phyloP scores from a whole-genome alignment of 306 rosid species.

The Ormosia semicastrata region DNA sequence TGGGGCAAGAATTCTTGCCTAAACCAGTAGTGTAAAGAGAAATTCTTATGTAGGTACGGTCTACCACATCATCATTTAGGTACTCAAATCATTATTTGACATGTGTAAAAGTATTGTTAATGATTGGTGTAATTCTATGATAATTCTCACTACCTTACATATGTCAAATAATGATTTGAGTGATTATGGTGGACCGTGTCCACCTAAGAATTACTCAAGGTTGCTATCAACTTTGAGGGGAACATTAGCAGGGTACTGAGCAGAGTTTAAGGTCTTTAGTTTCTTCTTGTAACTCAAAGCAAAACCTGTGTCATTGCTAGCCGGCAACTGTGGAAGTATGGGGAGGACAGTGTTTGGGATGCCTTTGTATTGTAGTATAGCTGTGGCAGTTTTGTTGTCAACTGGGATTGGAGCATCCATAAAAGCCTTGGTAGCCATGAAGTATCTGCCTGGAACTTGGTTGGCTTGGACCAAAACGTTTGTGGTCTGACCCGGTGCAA shows the following conservation, averaged over 20 bases:
- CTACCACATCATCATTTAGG: too few relatives aligned
- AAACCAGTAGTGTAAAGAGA: constrained; percentile 62
- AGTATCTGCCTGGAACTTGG: constrained; percentile 54
- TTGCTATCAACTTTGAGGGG: constrained; percentile 67
- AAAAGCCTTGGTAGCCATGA: constrained; percentile 58
- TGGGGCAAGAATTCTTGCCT: constrained; percentile 52
- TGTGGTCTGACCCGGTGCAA: constrained; percentile 81
- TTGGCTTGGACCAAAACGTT: constrained; percentile 59
- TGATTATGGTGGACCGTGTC: too few relatives aligned
- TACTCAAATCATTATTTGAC: too few relatives aligned
- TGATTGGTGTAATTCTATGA: too few relatives aligned
- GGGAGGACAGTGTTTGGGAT: constrained; percentile 66
- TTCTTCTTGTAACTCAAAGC: constrained; percentile 49
- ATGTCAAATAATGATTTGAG: too few relatives aligned
- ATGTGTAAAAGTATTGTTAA: too few relatives aligned
- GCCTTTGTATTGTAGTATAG: constrained; percentile 62
- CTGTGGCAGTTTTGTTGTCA: constrained; percentile 70
- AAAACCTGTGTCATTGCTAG: constrained; percentile 53
- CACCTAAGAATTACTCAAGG: too few relatives aligned
- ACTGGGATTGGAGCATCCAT: constrained; percentile 59
- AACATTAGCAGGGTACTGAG: constrained; percentile 59
- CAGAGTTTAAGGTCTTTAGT: constrained; percentile 56
- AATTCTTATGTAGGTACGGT: too few relatives aligned
- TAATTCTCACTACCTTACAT: too few relatives aligned
- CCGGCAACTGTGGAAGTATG: constrained; percentile 50